A percentile compares a stretch with the other conserved stretches of the same genome.
These are phyloP conservation scores for Candida yuanshanica DNA, from an alignment of 805 yeast genomes.

Conservation along the genomic window DNA sequence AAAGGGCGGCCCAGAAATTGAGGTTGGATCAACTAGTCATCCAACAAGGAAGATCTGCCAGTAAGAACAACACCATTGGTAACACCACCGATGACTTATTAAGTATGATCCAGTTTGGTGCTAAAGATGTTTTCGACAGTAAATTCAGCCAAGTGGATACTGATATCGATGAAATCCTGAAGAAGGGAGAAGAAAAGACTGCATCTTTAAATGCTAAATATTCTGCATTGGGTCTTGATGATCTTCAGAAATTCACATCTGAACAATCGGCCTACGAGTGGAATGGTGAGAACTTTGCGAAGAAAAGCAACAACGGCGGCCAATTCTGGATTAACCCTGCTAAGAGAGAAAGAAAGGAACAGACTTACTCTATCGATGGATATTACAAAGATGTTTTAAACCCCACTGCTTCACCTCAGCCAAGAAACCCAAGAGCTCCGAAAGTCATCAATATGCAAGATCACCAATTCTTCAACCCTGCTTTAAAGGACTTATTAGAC, in stretches of 20 bases:
- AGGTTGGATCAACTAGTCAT: slow-evolving; percentile 91
- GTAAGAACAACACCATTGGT: slow-evolving; percentile 43
- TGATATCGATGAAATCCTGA: slow-evolving; percentile 80
- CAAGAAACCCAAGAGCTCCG: slow-evolving; percentile 51
- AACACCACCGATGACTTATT: slow-evolving; percentile 77
- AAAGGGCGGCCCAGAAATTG: slow-evolving; percentile 91
- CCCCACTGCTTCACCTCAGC: slow-evolving; percentile 31
- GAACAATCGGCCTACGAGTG: slow-evolving; percentile 92
- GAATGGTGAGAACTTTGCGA: slow-evolving; percentile 75
- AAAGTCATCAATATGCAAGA: slow-evolving; percentile 61
- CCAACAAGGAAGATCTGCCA: slow-evolving; percentile 75
- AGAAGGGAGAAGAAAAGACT: slow-evolving; percentile 79
- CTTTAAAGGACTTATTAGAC: slow-evolving; percentile 45
- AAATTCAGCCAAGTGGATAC: slow-evolving; percentile 31
- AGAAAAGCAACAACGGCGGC: slow-evolving; percentile 33
- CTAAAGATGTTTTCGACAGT: slow-evolving; percentile 75
- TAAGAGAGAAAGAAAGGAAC: slow-evolving; percentile 71
- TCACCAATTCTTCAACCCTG: slow-evolving; percentile 65
- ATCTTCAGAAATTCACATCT: slow-evolving; percentile 83
- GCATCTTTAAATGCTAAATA: slow-evolving; percentile 73
- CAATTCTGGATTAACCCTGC: slow-evolving; percentile 70
- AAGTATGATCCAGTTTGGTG: slow-evolving; percentile 97
- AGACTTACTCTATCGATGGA: slow-evolving; percentile 70
- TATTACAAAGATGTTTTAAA: slow-evolving; percentile 66
- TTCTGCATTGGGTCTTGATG: slow-evolving; percentile 85